Base-by-base conservation (phyloP, 345 rosid species). In the Salix brachista region DNA sequence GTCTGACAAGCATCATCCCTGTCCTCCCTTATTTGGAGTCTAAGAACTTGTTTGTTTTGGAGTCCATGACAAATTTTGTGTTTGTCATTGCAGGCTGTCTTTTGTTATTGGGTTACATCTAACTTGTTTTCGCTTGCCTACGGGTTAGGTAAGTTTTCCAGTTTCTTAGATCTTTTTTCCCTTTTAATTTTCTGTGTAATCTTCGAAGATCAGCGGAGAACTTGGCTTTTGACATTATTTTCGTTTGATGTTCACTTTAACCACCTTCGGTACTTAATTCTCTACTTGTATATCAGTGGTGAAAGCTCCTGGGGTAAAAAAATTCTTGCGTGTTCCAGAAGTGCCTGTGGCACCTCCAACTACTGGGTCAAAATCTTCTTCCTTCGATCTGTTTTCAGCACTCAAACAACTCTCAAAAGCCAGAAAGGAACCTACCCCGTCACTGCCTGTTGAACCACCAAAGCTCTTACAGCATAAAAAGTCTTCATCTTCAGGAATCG, bases 81-180 rank as follows among this genome's bases (percentile, higher is more conserved):
- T 7, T 67, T 74, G 60, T 77, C 46, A 60, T 37, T 77, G 85
- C 97, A 95, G 98, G 98, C 99, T 67, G 83, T 93, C 76, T 91
- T 93, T 81, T 91, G 97, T 80, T 95, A 93, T 77, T 91, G 97
- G 99, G 73, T 95, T 41, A 89, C 99, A 25, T 91, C 97, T 70
- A 93, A 91, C 85, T 26, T 91, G 71, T 91, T 93, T 82, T 95
- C 97, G 3, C 90, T 95, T 19, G 1, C 16, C 14, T 91, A 89
- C 70, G 97, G 97, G 75, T 84, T 86, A 73, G 96, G 98, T 95
- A 75, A 90, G 93, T 76, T 5, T 70, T 44, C 37, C 48, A 7
- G 14, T 14, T 16, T 60, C 7, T 11, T 25, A 3, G 14, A 58
- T n/a, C 28, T 58, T 58, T 58, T 6, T 23, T 58, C 5, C n/a